Conservation (phyloP, 2,329 filamentous ascomycete genomes). For the Triangularia verruculosa region DNA sequence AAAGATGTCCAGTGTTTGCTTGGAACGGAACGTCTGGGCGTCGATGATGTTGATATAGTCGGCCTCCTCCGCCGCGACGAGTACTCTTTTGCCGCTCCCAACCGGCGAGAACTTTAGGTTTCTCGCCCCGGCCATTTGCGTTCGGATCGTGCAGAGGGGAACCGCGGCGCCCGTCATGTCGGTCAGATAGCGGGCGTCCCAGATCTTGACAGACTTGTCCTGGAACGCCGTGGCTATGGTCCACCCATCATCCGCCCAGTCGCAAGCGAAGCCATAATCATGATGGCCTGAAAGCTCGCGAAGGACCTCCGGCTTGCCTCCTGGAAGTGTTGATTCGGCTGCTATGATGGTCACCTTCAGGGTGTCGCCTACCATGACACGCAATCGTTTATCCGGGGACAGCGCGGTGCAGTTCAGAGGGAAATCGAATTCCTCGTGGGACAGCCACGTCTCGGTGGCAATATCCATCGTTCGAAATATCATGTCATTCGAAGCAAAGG, state of each 20-base stretch:
- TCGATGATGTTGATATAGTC: conserved; percentile 72
- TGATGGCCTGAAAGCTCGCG: conserved; percentile 61
- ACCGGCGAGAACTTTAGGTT: conserved; percentile 69
- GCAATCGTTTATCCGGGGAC: conserved; percentile 68
- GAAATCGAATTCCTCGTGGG: conserved; percentile 51
- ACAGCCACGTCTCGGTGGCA: conserved; percentile 55
- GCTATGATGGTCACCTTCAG: conserved; percentile 64
- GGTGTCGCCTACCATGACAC: conserved; percentile 70
- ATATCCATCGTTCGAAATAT: conserved; percentile 59
- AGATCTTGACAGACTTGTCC: conserved; percentile 69
- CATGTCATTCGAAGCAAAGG: conserved; percentile 62
- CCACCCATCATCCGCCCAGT: conserved; percentile 75
- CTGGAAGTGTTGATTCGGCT: conserved; percentile 50
- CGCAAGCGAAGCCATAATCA: conserved; percentile 73
- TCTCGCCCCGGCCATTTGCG: conserved; percentile 66
- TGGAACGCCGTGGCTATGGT: conserved; percentile 75
- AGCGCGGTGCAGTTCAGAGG: conserved; percentile 71
- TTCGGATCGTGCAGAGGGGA: conserved; percentile 54
- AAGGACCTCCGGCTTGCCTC: conserved; percentile 40
- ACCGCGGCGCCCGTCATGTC: conserved; percentile 46
- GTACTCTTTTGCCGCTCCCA: conserved; percentile 62
- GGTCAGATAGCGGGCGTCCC: conserved; percentile 71
- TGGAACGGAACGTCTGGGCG: conserved; percentile 59
- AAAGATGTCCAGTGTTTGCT: conserved; percentile 71
- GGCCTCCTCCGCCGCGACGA: conserved; percentile 73